Evolutionary conservation across 305 asterid species (phyloP), one percentile per base, ranked within the genome.

Genomic region (Fraxinus xanthoxyloides): DNA sequence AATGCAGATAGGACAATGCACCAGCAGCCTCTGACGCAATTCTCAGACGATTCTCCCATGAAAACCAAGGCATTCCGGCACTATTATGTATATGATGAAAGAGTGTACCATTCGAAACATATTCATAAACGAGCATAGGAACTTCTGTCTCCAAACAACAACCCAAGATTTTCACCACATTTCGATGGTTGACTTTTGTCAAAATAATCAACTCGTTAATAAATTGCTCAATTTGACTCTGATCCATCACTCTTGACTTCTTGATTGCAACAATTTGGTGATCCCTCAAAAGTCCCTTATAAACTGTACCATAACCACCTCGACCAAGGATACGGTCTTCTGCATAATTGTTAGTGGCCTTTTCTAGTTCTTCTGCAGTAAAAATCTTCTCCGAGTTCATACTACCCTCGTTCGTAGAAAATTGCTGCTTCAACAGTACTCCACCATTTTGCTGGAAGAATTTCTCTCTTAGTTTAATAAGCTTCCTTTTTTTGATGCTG

Each of bases 391-490:
- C 24, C 10, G 79, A 59, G 19, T 59, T 23, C 26, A 21, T 8
- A 5, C 32, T 30, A n/a, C 79, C 63, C 9, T 43, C 74, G 15
- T 40, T 73, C 2, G 76, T 5, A 51, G 84, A 70, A 2, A 78
- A 24, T 5, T 67, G 82, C 7, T 81, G 80, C 35, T 77, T 77
- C 65, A 77, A 36, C 13, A 81, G 36, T 40, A 85, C 9, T 23
- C 85, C 85, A 19, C 83, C 83, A 56, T 81, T 85, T 81, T 81
- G 81, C 6, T 82, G 61, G 79, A 78, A 85, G 79, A 85, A 81
- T 13, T 78, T 73, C 51, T 85, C 85, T 72, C 83, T 17, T 40
- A 78, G 72, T 74, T 48, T 76, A 15, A 76, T 30, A 31, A 74
- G 48, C 54, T 78, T 81, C 77, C 83, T 81, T 70, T 80, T 81